Base-by-base conservation (phyloP, 345 rosid species). In the Tarenaya hassleriana region DNA sequence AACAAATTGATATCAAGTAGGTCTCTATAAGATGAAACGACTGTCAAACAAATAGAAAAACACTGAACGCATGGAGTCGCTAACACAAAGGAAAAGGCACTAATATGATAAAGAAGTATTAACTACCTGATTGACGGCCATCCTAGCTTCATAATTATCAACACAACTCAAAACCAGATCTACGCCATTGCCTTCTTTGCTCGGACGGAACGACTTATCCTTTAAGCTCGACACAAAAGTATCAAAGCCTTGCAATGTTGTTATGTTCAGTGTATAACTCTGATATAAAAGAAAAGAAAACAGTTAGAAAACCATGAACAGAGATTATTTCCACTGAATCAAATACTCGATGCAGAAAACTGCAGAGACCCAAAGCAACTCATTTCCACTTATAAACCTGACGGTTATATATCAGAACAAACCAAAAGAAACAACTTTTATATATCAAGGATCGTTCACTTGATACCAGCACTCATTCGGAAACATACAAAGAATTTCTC, bases 131-230 rank as follows among this genome's bases (percentile, higher is more conserved):
- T 92, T 92, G 55, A 92, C 95, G 67, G 84, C 94, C 96, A 87
- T 87, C 66, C 96, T 79, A 10, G 96, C 96, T 81, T 87, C 96
- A 70, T 78, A 87, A 48, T 92, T 92, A 71, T 92, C 98, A 20
- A 91, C 98, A 45, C 98, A 92, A 60, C 96, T 92, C 69, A 92
- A 69, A 69, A 92, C 90, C 74, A 87, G 96, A 75, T 87, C 94
- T 69, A 92, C 95, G 21, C 95, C 90, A 4, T 64, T 84, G 34
- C 90, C 90, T 63, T 84, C 90, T 73, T 83, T 79, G 60, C 49
- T 70, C 24, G 84, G 83, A 72, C 68, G 8, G 64, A 82, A 87
- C 10, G 78, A 56, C 63, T 81, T 87, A 55, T 74, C 76, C 65
- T 16, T 76, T 62, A 92, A 79, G 78, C 94, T 87, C 52, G 88